Base-by-base conservation (phyloP, 2,329 filamentous ascomycete species). In the Alternaria longipes region DNA sequence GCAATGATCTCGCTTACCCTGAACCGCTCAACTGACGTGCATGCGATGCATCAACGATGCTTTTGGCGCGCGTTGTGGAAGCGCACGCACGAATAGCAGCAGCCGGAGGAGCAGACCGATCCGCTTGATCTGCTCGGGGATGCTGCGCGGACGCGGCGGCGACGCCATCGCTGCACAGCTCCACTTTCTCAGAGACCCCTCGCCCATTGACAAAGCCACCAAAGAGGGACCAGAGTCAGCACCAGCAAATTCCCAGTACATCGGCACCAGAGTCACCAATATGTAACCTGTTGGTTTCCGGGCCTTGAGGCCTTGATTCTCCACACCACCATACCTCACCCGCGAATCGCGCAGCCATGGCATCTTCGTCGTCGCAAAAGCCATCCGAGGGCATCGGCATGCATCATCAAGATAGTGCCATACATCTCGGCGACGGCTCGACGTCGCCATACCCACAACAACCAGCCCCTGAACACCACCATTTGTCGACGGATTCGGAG, bases 351-450 rank as follows among this genome's bases (percentile, higher is more conserved):
- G 32, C 20, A 26, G 26, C 47, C 32, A 65, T 65, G 56, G 58
- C 63, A n/a, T 54, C 64, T 36, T 55, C 68, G 28, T 26, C 46
- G 18, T 57, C 70, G 3, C 41, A 46, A 44, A 69, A 67, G 62
- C 58, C 65, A 11, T 42, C 53, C 46, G 60, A 65, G 49, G 46
- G 56, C 26, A 60, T 56, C 38, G 55, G 58, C 24, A 56, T 69
- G 51, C 68, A 72, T 51, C 57, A 63, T 12, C 68, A 72, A 42
- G 72, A 74, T 65, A 67, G 65, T 50, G 69, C 68, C 58, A 62
- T 69, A 18, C 41, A 71, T 41, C 62, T 70, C 34, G 59, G 71
- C 32, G 49, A 62, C 52, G 62, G 52, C 20, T 41, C 60, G 4
- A 56, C 56, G 24, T 46, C 62, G n/a, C 58, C 56, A 38, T 46